These are phyloP conservation scores for Melastoma malabathricum DNA, from an alignment of 345 rosid genomes.

Conservation along the genomic window DNA sequence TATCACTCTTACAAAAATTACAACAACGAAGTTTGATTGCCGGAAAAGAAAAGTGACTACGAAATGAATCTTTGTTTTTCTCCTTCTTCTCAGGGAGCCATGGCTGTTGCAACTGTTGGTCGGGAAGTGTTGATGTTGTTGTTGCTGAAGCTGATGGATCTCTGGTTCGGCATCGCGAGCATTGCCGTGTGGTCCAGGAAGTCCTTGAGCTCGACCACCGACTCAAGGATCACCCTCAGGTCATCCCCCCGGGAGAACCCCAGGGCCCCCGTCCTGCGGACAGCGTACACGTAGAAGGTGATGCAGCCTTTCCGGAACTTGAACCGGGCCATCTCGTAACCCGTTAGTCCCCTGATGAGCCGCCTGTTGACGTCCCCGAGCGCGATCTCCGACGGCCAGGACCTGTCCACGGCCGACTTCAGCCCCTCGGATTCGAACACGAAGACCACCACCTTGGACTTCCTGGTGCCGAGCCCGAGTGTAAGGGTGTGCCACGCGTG, in stretches of 20 bases:
- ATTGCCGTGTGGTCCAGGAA: constrained; percentile 96
- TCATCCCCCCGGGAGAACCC: constrained; percentile 77
- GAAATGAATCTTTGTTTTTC: too few relatives aligned
- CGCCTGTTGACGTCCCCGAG: constrained; percentile 83
- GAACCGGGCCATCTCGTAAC: constrained; percentile 84
- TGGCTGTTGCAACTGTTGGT: constrained; percentile 25
- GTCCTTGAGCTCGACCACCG: constrained; percentile 80
- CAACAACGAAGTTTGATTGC: too few relatives aligned
- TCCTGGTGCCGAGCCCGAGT: constrained; percentile 80
- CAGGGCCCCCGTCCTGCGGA: constrained; percentile 32
- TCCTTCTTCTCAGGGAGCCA: constrained; percentile 43
- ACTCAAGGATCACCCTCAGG: constrained; percentile 54
- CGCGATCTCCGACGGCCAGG: constrained; percentile 80
- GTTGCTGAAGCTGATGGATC: constrained; percentile 41
- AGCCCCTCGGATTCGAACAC: constrained; percentile 71
- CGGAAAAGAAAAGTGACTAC: too few relatives aligned
- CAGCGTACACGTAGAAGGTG: constrained; percentile 94
- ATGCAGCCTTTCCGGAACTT: constrained; percentile 91
- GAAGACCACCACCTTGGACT: constrained; percentile 64
- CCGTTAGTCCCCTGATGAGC: constrained; percentile 45
- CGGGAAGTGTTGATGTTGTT: constrained; percentile 6
- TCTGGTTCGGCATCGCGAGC: constrained; percentile 89
- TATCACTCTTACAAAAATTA: too few relatives aligned
- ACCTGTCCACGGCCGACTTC: constrained; percentile 39
- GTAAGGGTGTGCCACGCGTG: constrained; percentile 96